Base-by-base conservation (phyloP, 345 rosid genomes). In the Rubroshorea leprosula region DNA sequence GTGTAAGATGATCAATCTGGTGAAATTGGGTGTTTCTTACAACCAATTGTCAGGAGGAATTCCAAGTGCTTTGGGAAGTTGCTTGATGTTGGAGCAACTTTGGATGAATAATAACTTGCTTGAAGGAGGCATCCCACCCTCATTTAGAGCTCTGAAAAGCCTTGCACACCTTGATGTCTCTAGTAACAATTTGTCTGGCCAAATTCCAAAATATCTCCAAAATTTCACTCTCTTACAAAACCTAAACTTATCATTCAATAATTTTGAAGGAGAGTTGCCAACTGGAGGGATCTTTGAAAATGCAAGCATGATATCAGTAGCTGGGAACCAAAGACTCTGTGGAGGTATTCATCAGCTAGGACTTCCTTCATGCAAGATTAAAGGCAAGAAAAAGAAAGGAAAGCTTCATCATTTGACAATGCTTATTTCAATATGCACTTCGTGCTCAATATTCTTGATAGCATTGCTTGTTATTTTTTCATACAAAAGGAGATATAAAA, bases 171-270 rank as follows among this genome's bases (percentile, higher is more conserved):
- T 54, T 23, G 55, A 54, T 49, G 51, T 50, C 1, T 68, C 67
- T 2, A 6, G 0, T 0, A 61, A 61, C 25, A 43, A 61, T 14
- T 55, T 72, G 27, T 39, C 61, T 3, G 74, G 76, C 15, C 44
- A 6, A n/a, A 65, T 65, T 55, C 67, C 66, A 24, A 6, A 23
- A 27, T 66, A 16, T 17, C n/a, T 74, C 0, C 62, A 39, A 31
- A n/a, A 24, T 0, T 45, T 70, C 23, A 0, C 45, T 4, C 18
- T 41, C 2, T 26, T 67, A 29, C 27, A 46, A 11, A 25, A 51
- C 41, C 55, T 76, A 3, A 65, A 72, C 39, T 15, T 68, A 5
- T 76, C 76, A 0, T 4, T 43, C 5, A 75, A 71, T 48, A 49
- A 62, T 5, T 47, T 71, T 0, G 58, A 71, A 5, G 80, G 74